Evolutionary conservation across 139 green algal species (phyloP), one percentile per base, ranked within the genome.

Genomic region (Zygnema cylindricum): DNA sequence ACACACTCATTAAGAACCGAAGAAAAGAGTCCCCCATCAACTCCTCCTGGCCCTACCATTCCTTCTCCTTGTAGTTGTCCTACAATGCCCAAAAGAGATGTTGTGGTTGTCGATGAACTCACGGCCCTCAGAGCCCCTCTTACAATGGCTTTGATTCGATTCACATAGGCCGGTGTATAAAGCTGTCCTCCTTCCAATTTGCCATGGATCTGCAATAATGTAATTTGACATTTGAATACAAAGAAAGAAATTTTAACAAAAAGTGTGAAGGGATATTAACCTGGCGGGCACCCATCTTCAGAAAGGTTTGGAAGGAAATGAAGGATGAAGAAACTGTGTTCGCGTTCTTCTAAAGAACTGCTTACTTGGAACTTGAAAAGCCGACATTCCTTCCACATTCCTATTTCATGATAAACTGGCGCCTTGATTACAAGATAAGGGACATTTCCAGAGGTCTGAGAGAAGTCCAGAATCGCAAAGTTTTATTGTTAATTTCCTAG

Each of bases 91-190:
- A 39, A 25, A 54, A 87, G 35, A 3, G 49, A 82, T 7, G 81
- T 2, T 23, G 38, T 43, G 2, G 84, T 40, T 32, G 76, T 77
- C 25, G 88, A 95, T 2, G 90, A 75, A 1, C 87, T 55, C 0
- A 93, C 76, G 21, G 90, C 96, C 0, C 96, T 85, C 69, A 98
- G 90, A 7, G 96, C 96, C 1, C 96, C 96, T 0, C 96, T 86
- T 38, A 98, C 85, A 57, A 91, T 86, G 32, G 94, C 94, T 88
- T 97, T 97, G 57, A 98, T 90, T 85, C 95, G 93, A 0, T 92
- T 85, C 49, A 98, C 89, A 93, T 97, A 94, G 1, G 94, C 93
- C 1, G 91, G 92, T 0, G 96, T 98, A 92, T 97, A 98, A 71
- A 98, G 84, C 42, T 97, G 91, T 0, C 94, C 93, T 0, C 89